phyloP scores from a whole-genome alignment of 352 stramenopile species.

The Pythium oligandrum region DNA sequence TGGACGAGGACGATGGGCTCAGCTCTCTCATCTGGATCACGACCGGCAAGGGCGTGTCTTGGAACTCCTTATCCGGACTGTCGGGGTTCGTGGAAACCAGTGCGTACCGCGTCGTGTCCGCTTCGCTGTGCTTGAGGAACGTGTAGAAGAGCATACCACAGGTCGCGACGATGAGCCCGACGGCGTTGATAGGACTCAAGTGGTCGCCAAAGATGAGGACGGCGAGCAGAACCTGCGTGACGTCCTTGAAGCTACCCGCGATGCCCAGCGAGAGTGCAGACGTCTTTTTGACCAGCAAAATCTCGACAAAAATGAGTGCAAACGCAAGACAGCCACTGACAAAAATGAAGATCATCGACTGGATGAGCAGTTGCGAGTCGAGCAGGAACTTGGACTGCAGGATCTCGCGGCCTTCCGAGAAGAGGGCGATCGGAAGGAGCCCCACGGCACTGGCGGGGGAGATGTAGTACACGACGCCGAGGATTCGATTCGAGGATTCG shows the following conservation, averaged over 20 bases:
- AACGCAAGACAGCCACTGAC: conserved; percentile 67
- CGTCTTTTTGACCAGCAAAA: conserved; percentile 77
- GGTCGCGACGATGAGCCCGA: conserved; percentile 64
- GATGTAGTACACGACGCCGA: conserved; percentile 83
- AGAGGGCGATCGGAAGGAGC: conserved; percentile 61
- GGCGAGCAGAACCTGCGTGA: conserved; percentile 72
- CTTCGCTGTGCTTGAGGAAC: conserved; percentile 54
- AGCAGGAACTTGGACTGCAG: conserved; percentile 52
- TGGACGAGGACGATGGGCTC: too few relatives aligned
- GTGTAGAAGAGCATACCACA: conserved; percentile 77
- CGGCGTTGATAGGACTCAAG: conserved; percentile 55
- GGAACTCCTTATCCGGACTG: too few relatives aligned
- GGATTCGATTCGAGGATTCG: conserved; percentile 49
- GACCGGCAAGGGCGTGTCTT: too few relatives aligned
- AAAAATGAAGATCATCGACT: conserved; percentile 62
- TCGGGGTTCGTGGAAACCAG: too few relatives aligned
- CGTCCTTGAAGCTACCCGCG: conserved; percentile 76
- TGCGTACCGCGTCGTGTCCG: conserved; percentile 3
- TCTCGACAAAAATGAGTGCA: conserved; percentile 79
- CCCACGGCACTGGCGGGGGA: conserved; percentile 65
- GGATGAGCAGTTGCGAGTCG: conserved; percentile 36
- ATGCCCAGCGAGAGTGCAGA: conserved; percentile 78
- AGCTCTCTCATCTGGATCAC: too few relatives aligned
- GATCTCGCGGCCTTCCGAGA: conserved; percentile 44
- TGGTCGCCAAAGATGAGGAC: conserved; percentile 74